These are phyloP conservation scores for Alternaria ethzedia DNA, from an alignment of 2,329 filamentous ascomycete genomes.

Conservation along the genomic window DNA sequence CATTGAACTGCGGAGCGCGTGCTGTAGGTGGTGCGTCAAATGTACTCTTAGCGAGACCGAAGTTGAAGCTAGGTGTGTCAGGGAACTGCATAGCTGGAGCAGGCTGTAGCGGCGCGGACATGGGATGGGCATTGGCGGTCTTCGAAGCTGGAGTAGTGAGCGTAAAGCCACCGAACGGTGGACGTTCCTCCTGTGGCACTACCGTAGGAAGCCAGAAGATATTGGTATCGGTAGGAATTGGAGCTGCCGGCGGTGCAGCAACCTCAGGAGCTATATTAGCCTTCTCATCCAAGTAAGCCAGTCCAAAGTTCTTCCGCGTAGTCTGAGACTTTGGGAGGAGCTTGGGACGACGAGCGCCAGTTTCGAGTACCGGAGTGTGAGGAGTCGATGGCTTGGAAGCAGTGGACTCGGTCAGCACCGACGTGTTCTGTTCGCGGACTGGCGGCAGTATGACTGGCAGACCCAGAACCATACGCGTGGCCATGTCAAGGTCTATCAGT, in stretches of 20 bases:
- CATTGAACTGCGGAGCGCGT: too few species aligned
- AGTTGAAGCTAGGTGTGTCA: too few species aligned
- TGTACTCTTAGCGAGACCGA: too few species aligned
- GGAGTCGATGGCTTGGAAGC: not conserved
- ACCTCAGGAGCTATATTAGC: not conserved
- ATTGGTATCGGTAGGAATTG: rapidly evolving
- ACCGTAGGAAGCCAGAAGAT: not conserved
- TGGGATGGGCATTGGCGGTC: too few species aligned
- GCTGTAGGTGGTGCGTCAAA: too few species aligned
- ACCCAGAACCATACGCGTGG: not conserved
- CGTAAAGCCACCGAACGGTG: too few species aligned
- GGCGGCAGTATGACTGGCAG: not conserved
- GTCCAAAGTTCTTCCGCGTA: not conserved
- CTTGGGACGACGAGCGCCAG: not conserved
- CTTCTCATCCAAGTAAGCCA: not conserved
- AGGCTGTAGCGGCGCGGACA: too few species aligned
- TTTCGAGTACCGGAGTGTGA: rapidly evolving
- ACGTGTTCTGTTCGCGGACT: rapidly evolving
- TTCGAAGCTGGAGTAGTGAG: too few species aligned
- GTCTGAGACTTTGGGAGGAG: not conserved
- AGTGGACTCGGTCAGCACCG: not conserved
- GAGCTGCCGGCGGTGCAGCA: not conserved
- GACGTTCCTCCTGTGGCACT: too few species aligned
- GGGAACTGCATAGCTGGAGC: too few species aligned
- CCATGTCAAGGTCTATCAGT: not conserved